Evolutionary conservation across 176 grass and related monocot species (phyloP), one percentile per base, ranked within the genome.

Genomic region (Raddia distichophylla): DNA sequence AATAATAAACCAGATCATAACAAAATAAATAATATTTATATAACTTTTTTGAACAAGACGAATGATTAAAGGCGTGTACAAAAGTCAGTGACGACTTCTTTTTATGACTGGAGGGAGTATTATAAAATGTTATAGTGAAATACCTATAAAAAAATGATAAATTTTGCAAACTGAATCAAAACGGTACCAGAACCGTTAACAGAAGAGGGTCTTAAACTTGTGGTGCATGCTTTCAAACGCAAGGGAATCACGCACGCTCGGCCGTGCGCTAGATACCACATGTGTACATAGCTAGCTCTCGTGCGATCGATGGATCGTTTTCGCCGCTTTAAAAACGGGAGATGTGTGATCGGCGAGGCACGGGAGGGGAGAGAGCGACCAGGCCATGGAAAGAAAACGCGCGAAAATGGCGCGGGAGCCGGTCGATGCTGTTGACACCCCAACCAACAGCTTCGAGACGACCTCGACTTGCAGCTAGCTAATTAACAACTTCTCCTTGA

Each of bases 351-450:
- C 20, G 46, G 37, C 0, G 17, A 46, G 71, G 55, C 10, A 48
- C 11, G 73, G 37, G 37, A 40, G 37, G 37, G 37, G 37, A 40
- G 37, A 7, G 48, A 65, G 53, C 65, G 74, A 78, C 80, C 58
- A 43, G n/a, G 66, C 72, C 80, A 71, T 43, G 79, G 34, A 32
- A 73, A 66, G 37, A 46, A 80, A 47, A 37, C 49, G 7, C 69
- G 13, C 42, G 43, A 58, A 69, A 61, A 82, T 82, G 48, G 7
- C 51, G 45, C 57, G 3, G 55, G 20, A 50, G 37, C 67, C 34
- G 14, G 71, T 52, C 56, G 45, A 2, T 45, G 79, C n/a, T 45
- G 78, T 66, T 77, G 74, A 77, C 74, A 66, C 73, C 67, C 67
- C 37, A 73, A 87, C 66, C 1, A 75, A 83, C 73, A 82, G 17